These are phyloP conservation scores for Calonectria pteridis DNA, from an alignment of 2,329 filamentous ascomycete species.

Conservation along the genomic window DNA sequence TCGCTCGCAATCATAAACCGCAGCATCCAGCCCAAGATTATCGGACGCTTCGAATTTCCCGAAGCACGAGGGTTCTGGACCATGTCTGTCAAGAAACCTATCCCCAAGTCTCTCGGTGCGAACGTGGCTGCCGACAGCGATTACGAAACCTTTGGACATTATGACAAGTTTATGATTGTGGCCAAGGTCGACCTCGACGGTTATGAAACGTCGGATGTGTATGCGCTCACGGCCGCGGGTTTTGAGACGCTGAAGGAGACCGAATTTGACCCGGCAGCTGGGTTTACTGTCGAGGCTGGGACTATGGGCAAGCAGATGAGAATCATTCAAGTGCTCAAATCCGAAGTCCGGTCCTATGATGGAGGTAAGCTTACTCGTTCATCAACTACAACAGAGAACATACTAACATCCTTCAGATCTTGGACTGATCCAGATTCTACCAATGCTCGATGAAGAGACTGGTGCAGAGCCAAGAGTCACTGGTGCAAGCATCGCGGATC, in stretches of 20 bases:
- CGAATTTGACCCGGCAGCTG: constrained; percentile 92
- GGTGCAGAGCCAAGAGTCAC: constrained; percentile 83
- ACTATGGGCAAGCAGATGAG: constrained; percentile 84
- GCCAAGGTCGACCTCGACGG: constrained; percentile 78
- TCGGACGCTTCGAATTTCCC: constrained; percentile 78
- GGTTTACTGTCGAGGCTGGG: constrained; percentile 86
- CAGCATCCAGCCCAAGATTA: constrained; percentile 79
- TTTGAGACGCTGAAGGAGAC: constrained; percentile 83
- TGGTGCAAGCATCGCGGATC: constrained; percentile 86
- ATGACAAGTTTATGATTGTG: constrained; percentile 86
- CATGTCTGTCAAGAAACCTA: constrained; percentile 75
- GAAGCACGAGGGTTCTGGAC: constrained; percentile 86
- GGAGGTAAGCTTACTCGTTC: constrained; percentile 71
- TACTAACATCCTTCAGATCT: constrained; percentile 71
- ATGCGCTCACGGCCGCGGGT: constrained; percentile 78
- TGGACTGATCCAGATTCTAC: constrained; percentile 89
- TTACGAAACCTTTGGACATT: constrained; percentile 70
- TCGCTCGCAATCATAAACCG: constrained; percentile 82
- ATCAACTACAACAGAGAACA: neutral
- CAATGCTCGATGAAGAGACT: constrained; percentile 91
- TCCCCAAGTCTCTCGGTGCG: constrained; percentile 69
- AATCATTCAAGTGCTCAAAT: constrained; percentile 88
- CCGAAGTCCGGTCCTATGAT: constrained; percentile 91
- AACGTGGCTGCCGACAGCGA: constrained; percentile 65
- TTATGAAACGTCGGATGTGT: constrained; percentile 83